Base-by-base conservation (phyloP, 1,139 yeast genomes). In the Geotrichum histeridarum region DNA sequence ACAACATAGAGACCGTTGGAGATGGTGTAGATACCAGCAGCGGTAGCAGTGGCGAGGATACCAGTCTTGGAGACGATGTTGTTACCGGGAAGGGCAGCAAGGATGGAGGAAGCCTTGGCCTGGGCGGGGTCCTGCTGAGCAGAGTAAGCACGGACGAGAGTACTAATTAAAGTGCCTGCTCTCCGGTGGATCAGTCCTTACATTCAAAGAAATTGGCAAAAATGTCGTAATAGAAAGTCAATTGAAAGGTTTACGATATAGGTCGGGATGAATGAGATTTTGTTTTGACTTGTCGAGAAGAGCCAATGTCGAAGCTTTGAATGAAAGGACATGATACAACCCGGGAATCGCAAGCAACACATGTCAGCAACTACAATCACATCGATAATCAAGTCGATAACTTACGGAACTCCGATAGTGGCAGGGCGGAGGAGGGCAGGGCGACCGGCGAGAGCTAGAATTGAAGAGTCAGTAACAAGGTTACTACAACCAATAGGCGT, bases 71-170 rank as follows among this genome's bases (percentile, higher is more conserved):
- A 82, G 66, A 93, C 75, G 66, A 82, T 78, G 68, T 82, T 83
- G 82, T 82, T 86, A 72, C 97, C 97, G 72, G 99, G 99, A 67
- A 93, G 77, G 63, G 96, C 89, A 67, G 88, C 91, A 67, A 93
- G 81, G 73, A 93, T 83, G 58, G 96, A 83, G 68, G 81, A 75
- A 60, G 99, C 99, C 80, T 88, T 89, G 68, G 85, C 80, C 79
- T 89, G 87, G 42, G 49, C 49, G 72, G 97, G 97, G 68, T 90
- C 96, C 32, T 69, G 68, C 63, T 70, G 64, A 48, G 72, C 60
- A 53, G 77, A 67, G 65, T 71, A 80, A 48, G 57, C 58, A 51
- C 65, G 58, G 56, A 55, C 56, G 59, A 60, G 52, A 51, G 55
- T 41, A 57, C 59, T 56, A 56, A 43, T 33, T 38, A 60, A 57